Base-by-base conservation (phyloP, 1,139 yeast genomes). In the Yamadazyma dushanensis region DNA sequence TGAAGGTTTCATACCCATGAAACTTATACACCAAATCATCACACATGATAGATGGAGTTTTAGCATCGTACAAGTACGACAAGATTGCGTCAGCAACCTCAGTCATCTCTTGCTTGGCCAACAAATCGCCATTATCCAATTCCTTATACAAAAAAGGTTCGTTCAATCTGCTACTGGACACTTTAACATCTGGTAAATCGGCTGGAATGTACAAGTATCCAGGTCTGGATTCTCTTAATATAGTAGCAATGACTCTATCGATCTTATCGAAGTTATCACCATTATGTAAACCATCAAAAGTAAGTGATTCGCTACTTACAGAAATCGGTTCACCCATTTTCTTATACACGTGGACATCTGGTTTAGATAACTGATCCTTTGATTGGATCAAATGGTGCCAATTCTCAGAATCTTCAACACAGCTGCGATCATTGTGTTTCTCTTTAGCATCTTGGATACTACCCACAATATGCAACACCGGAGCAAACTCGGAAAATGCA, bases 381-480 rank as follows among this genome's bases (percentile, higher is more conserved):
- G 58, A 55, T 27, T 88, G 89, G 16, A 84, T 70, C 47, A 85
- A 70, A 57, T 89, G 96, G 57, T 89, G 96, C 40, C 73, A 60
- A 49, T 57, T 73, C 23, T 38, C 47, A 14, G 33, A 39, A 53
- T 56, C 36, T 14, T 55, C 50, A 9, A 35, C 43, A 37, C 43
- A 45, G 2, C 73, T 63, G 28, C 62, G 57, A 46, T 58, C 35
- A 26, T 53, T 45, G 29, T 51, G 53, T 29, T 47, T 53, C 2
- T 55, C 49, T 11, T 69, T 63, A 26, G 83, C 72, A 22, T 86
- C 75, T 21, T 86, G 80, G 25, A 44, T 35, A 28, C 41, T 38
- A 32, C 96, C 96, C 26, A 88, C 95, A 49, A 88, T 79, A 61
- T 86, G 95, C 40, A 88, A 68, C 19, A 87, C 70, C 8, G 95